phyloP scores from a whole-genome alignment of 2,329 filamentous ascomycete species.

The Aspergillus tamarii region DNA sequence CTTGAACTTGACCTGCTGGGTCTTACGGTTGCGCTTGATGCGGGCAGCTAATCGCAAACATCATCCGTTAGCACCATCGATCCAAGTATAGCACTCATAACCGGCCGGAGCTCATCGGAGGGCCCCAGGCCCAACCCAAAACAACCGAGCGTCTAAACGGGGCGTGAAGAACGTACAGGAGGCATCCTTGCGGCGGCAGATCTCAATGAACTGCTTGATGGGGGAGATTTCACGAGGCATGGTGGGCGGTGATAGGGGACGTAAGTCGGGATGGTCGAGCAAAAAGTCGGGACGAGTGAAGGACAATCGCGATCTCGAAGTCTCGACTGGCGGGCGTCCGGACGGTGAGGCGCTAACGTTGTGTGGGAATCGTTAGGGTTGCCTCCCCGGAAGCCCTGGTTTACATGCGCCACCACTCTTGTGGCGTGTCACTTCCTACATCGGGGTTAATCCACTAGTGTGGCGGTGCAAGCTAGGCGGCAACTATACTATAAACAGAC shows the following conservation, averaged over 20 bases:
- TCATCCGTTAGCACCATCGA: conserved; percentile 20
- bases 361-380: conserved; percentile 25
- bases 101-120: not conserved
- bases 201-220: conserved; percentile 99
- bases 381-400: conserved; percentile 12
- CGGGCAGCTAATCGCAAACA: conserved; percentile 67
- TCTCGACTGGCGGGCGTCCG: conserved; percentile 19
- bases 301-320: conserved; percentile 25
- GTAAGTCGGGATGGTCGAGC: conserved; percentile 16
- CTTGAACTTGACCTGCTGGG: conserved; percentile 99
- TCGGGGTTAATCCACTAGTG: not conserved
- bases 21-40: conserved; percentile 94
- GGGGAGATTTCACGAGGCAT: conserved; percentile 99
- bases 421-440: not conserved
- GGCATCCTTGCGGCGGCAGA: conserved; percentile 99
- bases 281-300: conserved; percentile 14
- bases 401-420: not conserved
- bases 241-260: conserved; percentile 58
- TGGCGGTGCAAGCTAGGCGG: conserved; percentile 19
- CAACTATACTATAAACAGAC: conserved; percentile 1
- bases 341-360: conserved; percentile 12
- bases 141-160: not conserved
- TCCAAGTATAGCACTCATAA: conserved; percentile 5
- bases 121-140: conserved; percentile 3
- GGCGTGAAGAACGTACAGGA: conserved; percentile 73